These are phyloP conservation scores for Ceratobasidium sp. DNA, from an alignment of 1,284 basidiomycete species.

Conservation along the genomic window DNA sequence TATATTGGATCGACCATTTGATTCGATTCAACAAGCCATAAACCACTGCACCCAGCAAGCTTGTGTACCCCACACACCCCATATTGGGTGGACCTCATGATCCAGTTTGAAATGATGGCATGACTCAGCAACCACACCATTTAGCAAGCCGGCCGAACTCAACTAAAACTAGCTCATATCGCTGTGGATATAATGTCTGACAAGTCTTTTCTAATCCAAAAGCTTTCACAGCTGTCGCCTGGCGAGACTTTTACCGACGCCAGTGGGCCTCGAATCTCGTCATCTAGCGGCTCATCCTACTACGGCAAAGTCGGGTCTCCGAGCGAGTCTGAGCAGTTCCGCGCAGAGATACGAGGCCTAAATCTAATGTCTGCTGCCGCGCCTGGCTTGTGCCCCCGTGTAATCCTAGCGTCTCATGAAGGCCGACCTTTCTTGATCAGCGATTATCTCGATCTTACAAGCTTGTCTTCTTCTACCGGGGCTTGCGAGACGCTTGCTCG, in stretches of 20 bases:
- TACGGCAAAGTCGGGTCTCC: conserved; percentile 68
- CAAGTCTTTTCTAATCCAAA: conserved; percentile 16
- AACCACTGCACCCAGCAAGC: no score
- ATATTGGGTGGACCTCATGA: no score
- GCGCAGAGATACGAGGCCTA: conserved; percentile 78
- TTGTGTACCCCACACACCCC: no score
- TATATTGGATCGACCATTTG: no score
- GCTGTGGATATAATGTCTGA: no score
- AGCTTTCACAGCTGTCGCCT: conserved; percentile 10
- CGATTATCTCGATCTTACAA: conserved; percentile 70
- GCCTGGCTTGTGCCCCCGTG: conserved; percentile 72
- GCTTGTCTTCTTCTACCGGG: conserved; percentile 61
- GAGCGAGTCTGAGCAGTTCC: conserved; percentile 70
- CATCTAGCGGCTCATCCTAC: conserved; percentile 68
- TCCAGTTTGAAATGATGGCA: no score
- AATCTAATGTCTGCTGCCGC: conserved; percentile 70
- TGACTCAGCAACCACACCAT: no score
- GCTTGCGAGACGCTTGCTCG: conserved; percentile 64
- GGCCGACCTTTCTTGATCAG: conserved; percentile 73
- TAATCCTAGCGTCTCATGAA: conserved; percentile 60
- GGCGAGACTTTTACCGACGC: conserved; percentile 26
- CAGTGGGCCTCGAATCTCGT: conserved; percentile 60
- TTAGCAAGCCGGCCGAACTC: no score
- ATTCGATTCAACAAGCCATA: no score
- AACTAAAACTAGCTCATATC: no score